These are phyloP conservation scores for Guadua angustifolia DNA, from an alignment of 176 grass and related monocot species.

Conservation along the genomic window DNA sequence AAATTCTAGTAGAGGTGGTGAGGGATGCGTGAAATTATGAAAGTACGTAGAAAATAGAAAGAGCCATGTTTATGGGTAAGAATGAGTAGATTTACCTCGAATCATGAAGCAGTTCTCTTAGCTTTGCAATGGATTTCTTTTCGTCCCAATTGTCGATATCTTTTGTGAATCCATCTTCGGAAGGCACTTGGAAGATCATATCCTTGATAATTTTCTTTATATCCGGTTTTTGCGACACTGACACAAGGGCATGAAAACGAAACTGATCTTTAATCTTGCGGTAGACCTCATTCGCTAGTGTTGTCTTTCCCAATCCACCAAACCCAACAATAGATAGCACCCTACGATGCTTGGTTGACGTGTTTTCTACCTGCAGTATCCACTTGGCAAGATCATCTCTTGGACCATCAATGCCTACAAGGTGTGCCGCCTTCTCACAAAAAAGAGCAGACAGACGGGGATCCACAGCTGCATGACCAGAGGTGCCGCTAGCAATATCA, in stretches of 20 bases:
- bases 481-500: not conserved
- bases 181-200: not conserved
- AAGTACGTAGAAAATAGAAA: no score
- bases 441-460: not conserved
- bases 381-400: not conserved
- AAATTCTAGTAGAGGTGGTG: no score
- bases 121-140: no score
- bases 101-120: no score
- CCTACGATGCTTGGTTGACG: not conserved
- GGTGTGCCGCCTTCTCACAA: not conserved
- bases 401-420: conserved; percentile 20
- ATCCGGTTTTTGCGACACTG: not conserved
- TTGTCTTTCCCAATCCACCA: conserved; percentile 9
- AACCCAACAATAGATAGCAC: conserved; percentile 7
- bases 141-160: no score
- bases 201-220: conserved; percentile 11
- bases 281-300: not conserved
- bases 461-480: not conserved
- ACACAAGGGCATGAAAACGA: not conserved
- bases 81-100: no score
- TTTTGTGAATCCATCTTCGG: no score
- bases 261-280: not conserved
- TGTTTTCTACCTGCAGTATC: not conserved
- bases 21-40: no score
- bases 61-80: no score